These are phyloP conservation scores for Nissolia schottii DNA, from an alignment of 306 rosid species.

Conservation along the genomic window DNA sequence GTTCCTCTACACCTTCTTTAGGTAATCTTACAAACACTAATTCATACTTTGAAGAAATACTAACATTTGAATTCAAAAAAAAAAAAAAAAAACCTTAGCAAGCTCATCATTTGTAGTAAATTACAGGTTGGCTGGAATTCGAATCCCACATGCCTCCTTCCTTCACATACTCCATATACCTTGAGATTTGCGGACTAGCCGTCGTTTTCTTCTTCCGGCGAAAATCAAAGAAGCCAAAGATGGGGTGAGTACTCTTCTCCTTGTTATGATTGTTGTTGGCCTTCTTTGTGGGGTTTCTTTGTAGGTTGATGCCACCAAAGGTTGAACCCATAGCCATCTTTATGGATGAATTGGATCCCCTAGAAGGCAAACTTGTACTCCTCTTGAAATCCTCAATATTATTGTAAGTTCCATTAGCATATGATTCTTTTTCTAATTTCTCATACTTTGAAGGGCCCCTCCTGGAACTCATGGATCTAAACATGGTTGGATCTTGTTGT, in stretches of 20 bases:
- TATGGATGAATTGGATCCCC: conserved; percentile 8
- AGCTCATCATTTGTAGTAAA: conserved; percentile 40
- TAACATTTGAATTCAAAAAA: not conserved
- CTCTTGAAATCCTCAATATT: conserved; percentile 47
- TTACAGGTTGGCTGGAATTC: conserved; percentile 48
- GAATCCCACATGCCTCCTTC: conserved; percentile 71
- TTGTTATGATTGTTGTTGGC: not conserved
- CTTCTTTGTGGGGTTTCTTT: conserved; percentile 49
- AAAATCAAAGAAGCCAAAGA: conserved; percentile 39
- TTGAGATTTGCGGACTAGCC: conserved; percentile 52
- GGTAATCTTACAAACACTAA: not conserved
- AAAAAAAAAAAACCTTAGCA: too few species aligned
- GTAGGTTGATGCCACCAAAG: conserved; percentile 23
- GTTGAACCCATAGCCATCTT: conserved; percentile 10
- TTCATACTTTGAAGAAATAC: not conserved
- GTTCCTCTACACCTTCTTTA: not conserved
- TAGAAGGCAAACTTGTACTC: conserved; percentile 42
- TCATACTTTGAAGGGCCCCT: conserved; percentile 43
- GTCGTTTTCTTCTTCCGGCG: conserved; percentile 52
- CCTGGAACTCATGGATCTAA: conserved; percentile 42
- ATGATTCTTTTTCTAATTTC: conserved; percentile 40
- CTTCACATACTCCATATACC: conserved; percentile 59
- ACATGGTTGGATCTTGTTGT: conserved; percentile 30
- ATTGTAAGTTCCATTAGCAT: conserved; percentile 6
- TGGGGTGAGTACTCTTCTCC: conserved; percentile 47